These are phyloP conservation scores for Ajuga reptans DNA, from an alignment of 305 asterid species.

Conservation along the genomic window DNA sequence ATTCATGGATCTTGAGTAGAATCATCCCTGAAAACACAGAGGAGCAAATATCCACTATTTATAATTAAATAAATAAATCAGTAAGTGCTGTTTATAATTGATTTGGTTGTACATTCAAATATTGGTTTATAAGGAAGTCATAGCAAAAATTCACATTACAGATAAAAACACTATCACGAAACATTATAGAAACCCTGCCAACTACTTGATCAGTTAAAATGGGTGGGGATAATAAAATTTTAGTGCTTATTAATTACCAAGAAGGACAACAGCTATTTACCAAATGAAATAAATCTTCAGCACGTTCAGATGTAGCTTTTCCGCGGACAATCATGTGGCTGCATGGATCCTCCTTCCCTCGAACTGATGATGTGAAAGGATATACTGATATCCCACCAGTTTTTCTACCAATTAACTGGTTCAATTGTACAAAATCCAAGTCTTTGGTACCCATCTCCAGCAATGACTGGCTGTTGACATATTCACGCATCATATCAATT, in stretches of 20 bases:
- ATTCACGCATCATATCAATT: conserved; percentile 23
- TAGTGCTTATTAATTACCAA: conserved; percentile 8
- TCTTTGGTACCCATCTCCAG: conserved; percentile 98
- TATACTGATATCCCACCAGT: conserved; percentile 94
- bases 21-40: not conserved
- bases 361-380: conserved; percentile 79
- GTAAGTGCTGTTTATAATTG: not conserved
- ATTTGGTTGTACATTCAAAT: not conserved
- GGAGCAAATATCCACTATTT: not conserved
- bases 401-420: conserved; percentile 92
- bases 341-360: conserved; percentile 69
- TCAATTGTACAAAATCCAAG: conserved; percentile 83
- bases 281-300: conserved; percentile 84
- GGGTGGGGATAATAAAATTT: conserved; percentile 1
- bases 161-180: not conserved
- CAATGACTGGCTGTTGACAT: conserved; percentile 76
- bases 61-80: not conserved
- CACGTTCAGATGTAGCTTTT: conserved; percentile 83
- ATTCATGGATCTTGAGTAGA: too few relatives aligned
- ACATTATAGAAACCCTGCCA: conserved; percentile 1
- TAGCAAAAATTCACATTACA: not conserved
- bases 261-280: conserved; percentile 33
- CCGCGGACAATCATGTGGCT: conserved; percentile 77
- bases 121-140: not conserved
- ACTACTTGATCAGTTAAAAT: conserved; percentile 3